Evolutionary conservation across 164 flowering plant genomes (phyloP).

Genomic region (Protea cynaroides): DNA sequence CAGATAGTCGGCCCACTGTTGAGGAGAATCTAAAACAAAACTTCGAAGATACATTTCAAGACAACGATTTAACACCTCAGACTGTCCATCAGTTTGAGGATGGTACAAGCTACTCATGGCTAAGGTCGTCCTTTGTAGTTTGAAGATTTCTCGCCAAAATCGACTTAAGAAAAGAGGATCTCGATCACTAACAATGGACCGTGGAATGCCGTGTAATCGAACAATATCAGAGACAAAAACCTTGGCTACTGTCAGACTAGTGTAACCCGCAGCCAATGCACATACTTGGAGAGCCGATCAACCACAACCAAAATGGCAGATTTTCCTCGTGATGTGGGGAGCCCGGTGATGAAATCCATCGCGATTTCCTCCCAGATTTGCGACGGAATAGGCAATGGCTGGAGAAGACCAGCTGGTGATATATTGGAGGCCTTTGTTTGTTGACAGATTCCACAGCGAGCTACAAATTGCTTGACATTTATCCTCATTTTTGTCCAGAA

Average conservation of each 20-base stretch:
- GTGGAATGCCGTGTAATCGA: conserved; percentile 8
- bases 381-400: neutral
- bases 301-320: neutral
- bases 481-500: too few species aligned
- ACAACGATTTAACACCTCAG: neutral
- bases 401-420: too few species aligned
- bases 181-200: conserved; percentile 3
- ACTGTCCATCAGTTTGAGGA: conserved; percentile 8
- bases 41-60: too few species aligned
- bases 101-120: neutral
- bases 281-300: neutral
- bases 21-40: neutral
- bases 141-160: conserved; percentile 5
- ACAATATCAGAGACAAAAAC: neutral
- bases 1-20: neutral
- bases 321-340: neutral
- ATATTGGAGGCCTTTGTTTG: too few species aligned
- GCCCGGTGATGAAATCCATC: conserved; percentile 2
- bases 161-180: neutral
- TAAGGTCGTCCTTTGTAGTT: neutral
- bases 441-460: too few species aligned
- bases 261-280: neutral
- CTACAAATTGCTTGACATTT: too few species aligned
- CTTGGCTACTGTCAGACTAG: neutral
- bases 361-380: neutral